Base-by-base conservation (phyloP, 2,329 filamentous ascomycete species). In the Reticulascus tulasneorum region DNA sequence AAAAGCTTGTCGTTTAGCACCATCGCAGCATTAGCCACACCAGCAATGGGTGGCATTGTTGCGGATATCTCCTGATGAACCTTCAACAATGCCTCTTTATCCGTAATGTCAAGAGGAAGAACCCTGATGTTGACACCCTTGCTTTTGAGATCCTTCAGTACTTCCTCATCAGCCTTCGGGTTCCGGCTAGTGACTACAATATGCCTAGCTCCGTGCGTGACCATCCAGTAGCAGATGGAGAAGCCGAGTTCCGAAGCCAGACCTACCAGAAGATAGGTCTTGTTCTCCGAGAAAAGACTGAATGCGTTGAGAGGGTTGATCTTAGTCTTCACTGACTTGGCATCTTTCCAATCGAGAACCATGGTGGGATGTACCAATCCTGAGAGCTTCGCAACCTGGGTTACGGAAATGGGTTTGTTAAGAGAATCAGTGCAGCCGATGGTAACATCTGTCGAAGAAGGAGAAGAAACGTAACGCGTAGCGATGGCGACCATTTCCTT, bases 21-120 rank as follows among this genome's bases (percentile, higher is more conserved):
- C 62, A 71, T 63, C 7, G 68, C 66, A 1, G 56, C 68, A 23
- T 71, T 56, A 1, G 53, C 56, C 0, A 71, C 61, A 6, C 69
- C 69, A 1, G 44, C 56, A 22, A 73, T 59, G 0, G 55, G 52
- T 0, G 60, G 59, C 35, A 54, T 40, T 0, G 44, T 46, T 5
- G n/a, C 23, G 3, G 4, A 27, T 9, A 56, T 50, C 1, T 33
- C 18, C 3, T 37, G 28, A 9, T 47, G 29, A 18, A 42, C 35
- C 32, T 33, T 43, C 8, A 50, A 22, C 4, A 56, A 29, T 16
- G 38, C 36, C 7, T 39, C 29, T 11, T 37, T 33, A 29, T 46
- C 35, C 4, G 51, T 50, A 11, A 58, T 38, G 35, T 55, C 51
- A 18, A n/a, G n/a, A n/a, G n/a, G n/a, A 7, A n/a, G 9, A 16